Base-by-base conservation (phyloP, 495 filamentous ascomycete genomes). In the Aspergillus egyptiacus region DNA sequence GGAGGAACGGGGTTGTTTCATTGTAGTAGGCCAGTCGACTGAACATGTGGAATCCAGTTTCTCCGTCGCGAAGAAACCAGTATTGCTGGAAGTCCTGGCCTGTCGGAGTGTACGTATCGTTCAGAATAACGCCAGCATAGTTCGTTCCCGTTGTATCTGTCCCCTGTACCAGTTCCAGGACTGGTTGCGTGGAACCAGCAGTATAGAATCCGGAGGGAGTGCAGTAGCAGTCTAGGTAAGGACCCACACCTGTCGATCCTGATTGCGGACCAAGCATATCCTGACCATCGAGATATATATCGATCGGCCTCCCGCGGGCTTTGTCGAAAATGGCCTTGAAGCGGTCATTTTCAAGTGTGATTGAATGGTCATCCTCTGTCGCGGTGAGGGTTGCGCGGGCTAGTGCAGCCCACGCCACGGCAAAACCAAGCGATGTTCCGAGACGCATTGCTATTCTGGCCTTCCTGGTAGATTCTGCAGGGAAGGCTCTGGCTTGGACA, bases 211-310 rank as follows among this genome's bases (percentile, higher is more conserved):
- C 77, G 0, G 72, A 74, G 0, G 75, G 77, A 3, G 69, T 72
- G 51, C 76, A 82, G 53, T 79, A 80, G 54, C 78, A 81, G 51
- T 80, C 78, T 13, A 81, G 69, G 48, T 81, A 79, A 1, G 74
- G 70, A 0, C 74, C 74, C 35, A 73, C 66, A 6, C 77, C 75
- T 5, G 59, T 67, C 5, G 63, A 71, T 1, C 74, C 72, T 5
- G 63, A 69, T 9, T 64, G 56, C 1, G 66, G 52, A 13, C 76
- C 73, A 6, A 81, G 58, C 5, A 80, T 62, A 46, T 80, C 73
- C 47, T 75, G 65, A 2, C 67, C 68, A 40, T 78, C 76, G 5
- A 79, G 69, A 18, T 56, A 54, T 0, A 78, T 54, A 20, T 68
- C 58, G 2, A 66, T 54, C 23, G 77, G 62, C 13, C 66, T 66